Base-by-base conservation (phyloP, 139 green algal genomes). In the Nannochloris sp. region DNA sequence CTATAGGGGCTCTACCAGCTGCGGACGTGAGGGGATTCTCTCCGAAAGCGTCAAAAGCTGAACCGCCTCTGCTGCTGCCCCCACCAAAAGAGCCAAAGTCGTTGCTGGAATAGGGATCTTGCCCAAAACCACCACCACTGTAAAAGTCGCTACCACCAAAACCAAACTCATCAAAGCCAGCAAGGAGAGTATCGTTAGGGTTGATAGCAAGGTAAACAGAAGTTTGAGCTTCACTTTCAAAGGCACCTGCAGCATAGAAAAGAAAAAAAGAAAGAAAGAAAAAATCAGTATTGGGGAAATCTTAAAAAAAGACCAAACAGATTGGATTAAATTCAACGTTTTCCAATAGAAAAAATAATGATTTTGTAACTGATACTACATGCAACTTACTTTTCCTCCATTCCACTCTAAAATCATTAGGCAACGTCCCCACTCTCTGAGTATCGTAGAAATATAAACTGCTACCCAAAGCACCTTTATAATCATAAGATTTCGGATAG, bases 401-500 rank as follows among this genome's bases (percentile, higher is more conserved):
- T 27, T 70, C 24, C 9, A 87, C 77, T 4, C 37, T 34, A 46
- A 68, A 77, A 69, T 65, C 51, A 12, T 45, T 36, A 0, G 80
- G 77, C 33, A 86, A 73, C 25, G 29, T 27, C 8, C 80, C 77
- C n/a, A 81, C 60, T 35, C 74, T 72, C 72, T 80, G 65, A 14
- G 79, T 68, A 51, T 83, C 57, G 42, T 71, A 64, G 68, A 79
- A 85, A 38, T 48, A 75, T 19, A 75, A 48, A 36, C 56, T 66
- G 5, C 62, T 25, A 35, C 53, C 44, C 4, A 81, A 32, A 30
- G 61, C 29, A 6, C 33, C 25, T 24, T 60, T 32, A 47, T 78
- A 84, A 68, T 84, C 31, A 45, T 84, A 84, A 37, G 70, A 61
- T 13, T 34, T 45, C 8, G 78, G 78, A 69, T 84, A 84, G 3